A percentile compares a stretch with the other conserved stretches of the same genome.
Evolutionary conservation across 2,329 filamentous ascomycete genomes (phyloP).

Genomic region (Ophiostoma pallidulum): DNA sequence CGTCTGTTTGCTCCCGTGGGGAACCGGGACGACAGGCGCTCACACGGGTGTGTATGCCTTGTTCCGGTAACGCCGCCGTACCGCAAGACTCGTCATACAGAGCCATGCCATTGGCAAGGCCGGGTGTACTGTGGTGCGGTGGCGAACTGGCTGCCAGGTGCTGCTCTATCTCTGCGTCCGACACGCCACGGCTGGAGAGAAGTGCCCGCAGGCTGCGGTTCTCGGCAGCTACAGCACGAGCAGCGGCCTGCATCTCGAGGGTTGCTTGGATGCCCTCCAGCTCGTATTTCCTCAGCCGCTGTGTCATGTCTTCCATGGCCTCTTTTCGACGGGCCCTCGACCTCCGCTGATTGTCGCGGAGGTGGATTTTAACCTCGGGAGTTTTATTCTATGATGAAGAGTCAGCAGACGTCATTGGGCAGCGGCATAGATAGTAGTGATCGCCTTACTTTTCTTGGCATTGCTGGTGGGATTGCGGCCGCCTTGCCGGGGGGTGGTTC

Average conservation of each 20-base stretch:
- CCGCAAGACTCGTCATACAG: too few relatives aligned
- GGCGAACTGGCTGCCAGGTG: neutral
- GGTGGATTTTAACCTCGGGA: neutral
- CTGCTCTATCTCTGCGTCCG: constrained; percentile 3
- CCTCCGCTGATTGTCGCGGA: constrained; percentile 44
- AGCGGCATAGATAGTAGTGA: too few relatives aligned
- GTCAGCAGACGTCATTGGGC: too few relatives aligned
- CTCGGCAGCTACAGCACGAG: constrained; percentile 38
- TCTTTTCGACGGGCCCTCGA: constrained; percentile 42
- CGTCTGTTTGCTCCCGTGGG: too few relatives aligned
- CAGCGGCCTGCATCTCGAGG: constrained; percentile 44
- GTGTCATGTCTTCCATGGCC: constrained; percentile 39
- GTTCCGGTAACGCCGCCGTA: neutral
- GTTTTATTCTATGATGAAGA: constrained; percentile 7
- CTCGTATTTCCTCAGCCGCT: constrained; percentile 37
- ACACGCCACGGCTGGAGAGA: constrained; percentile 8
- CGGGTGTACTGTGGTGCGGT: neutral
- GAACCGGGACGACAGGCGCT: too few relatives aligned
- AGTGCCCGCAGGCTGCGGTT: constrained; percentile 35
- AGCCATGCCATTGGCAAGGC: neutral
- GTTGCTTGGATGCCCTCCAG: constrained; percentile 39
- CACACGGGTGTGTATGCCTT: too few relatives aligned
- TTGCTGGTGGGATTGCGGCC: too few relatives aligned
- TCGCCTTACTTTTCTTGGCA: too few relatives aligned
- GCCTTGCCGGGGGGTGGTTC: too few relatives aligned